phyloP scores from a whole-genome alignment of 2,329 filamentous ascomycete species.

The Nigrospora sphaerica region DNA sequence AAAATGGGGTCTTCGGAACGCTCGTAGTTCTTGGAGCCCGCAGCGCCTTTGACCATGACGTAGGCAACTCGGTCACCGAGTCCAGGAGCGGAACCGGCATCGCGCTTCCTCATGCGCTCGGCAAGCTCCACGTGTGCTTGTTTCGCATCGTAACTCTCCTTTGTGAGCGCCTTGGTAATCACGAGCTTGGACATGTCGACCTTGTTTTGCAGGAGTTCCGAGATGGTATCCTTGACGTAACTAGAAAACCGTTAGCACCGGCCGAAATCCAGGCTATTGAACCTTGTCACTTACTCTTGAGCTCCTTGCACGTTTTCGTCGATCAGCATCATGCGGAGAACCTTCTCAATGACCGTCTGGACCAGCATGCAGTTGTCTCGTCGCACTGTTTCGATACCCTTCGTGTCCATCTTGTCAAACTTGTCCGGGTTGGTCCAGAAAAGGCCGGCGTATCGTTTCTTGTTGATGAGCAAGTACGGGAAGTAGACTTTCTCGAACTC shows the following conservation, averaged over 20 bases:
- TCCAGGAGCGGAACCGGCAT: conserved; percentile 85
- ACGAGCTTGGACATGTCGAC: conserved; percentile 98
- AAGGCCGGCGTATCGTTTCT: conserved; percentile 96
- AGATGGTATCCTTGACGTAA: conserved; percentile 94
- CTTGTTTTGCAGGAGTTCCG: conserved; percentile 93
- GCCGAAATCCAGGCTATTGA: too few species aligned
- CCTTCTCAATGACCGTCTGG: conserved; percentile 95
- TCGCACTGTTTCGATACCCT: conserved; percentile 96
- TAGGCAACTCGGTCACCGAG: conserved; percentile 96
- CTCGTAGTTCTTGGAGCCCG: conserved; percentile 91
- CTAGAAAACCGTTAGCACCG: conserved; percentile 41
- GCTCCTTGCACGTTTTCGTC: conserved; percentile 85
- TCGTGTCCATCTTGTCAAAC: conserved; percentile 99
- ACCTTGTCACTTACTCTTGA: conserved; percentile 65
- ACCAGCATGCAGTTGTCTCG: conserved; percentile 94
- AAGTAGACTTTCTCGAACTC: conserved; percentile 99
- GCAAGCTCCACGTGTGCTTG: conserved; percentile 95
- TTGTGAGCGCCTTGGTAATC: conserved; percentile 94
- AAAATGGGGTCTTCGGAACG: conserved; percentile 95
- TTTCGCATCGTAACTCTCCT: conserved; percentile 82
- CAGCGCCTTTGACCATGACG: conserved; percentile 89
- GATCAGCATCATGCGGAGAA: conserved; percentile 90
- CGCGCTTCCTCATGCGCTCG: conserved; percentile 93
- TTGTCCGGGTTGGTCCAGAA: conserved; percentile 95
- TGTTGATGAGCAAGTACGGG: conserved; percentile 97